Conservation (phyloP, 83 land plant genomes). For the Isoetes engelmannii region DNA sequence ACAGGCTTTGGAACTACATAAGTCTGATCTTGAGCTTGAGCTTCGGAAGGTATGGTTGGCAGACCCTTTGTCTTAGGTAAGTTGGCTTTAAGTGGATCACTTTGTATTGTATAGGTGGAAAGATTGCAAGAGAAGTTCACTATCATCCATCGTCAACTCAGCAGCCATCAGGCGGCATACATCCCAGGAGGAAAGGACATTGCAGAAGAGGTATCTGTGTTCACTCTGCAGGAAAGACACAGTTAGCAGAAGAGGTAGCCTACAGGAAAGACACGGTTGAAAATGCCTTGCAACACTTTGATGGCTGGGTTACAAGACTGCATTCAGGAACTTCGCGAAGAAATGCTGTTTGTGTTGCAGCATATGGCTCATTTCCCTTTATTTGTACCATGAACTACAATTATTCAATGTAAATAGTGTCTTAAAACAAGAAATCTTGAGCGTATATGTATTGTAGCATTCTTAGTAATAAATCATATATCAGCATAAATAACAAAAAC, state of each 20-base stretch:
- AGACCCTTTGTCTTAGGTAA: background rate
- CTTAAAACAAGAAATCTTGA: too few species aligned
- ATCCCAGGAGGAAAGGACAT: constrained; percentile 16
- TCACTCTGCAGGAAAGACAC: constrained; percentile 16
- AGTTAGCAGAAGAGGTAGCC: constrained; percentile 23
- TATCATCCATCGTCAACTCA: constrained; percentile 37
- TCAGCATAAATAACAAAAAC: too few species aligned
- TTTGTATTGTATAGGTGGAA: constrained; percentile 29
- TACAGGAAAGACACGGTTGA: constrained; percentile 9
- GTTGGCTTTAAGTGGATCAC: background rate
- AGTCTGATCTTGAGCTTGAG: constrained; percentile 70
- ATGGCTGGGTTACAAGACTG: too few species aligned
- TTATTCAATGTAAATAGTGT: too few species aligned
- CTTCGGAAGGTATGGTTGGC: constrained; percentile 55
- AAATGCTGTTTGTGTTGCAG: too few species aligned
- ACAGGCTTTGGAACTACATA: constrained; percentile 50
- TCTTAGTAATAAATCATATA: too few species aligned
- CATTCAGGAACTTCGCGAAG: too few species aligned
- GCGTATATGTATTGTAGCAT: too few species aligned
- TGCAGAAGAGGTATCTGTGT: constrained; percentile 21
- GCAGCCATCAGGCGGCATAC: constrained; percentile 14
- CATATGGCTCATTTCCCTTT: too few species aligned
- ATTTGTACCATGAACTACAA: too few species aligned
- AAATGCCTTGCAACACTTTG: too few species aligned
- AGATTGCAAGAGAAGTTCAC: constrained; percentile 48